Percentiles rank a stretch among this genome's conserved stretches.
Evolutionary conservation across 2,329 filamentous ascomycete genomes (phyloP).

Genomic region (Botrytis galanthina): DNA sequence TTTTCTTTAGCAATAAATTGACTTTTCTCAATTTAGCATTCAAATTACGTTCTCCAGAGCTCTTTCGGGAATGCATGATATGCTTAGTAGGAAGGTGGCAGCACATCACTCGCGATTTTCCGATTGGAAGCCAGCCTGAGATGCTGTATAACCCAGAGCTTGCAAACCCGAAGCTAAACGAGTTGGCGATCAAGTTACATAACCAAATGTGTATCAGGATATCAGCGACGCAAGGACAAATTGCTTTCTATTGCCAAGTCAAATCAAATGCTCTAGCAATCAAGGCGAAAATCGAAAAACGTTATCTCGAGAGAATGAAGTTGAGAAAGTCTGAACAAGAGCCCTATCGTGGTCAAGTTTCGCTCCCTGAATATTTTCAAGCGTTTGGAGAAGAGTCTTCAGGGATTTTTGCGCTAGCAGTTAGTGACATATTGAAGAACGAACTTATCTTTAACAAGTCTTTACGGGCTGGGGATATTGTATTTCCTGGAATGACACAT

Average conservation of each 20-base stretch:
- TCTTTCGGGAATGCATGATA: not conserved
- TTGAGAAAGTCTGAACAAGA: not conserved
- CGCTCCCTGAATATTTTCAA: not conserved
- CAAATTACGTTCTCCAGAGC: not conserved
- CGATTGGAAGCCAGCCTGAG: not conserved
- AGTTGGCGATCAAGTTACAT: not conserved
- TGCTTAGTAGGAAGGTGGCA: not conserved
- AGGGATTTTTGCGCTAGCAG: not conserved
- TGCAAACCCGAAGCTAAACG: not conserved
- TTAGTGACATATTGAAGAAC: not conserved
- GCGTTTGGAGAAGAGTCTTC: not conserved
- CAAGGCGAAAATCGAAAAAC: not conserved
- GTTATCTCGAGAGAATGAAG: not conserved
- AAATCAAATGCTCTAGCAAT: not conserved
- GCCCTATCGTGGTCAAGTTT: not conserved
- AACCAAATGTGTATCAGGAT: not conserved
- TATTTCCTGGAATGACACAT: not conserved
- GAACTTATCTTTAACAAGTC: not conserved
- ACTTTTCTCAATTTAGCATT: not conserved
- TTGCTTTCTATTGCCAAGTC: not conserved
- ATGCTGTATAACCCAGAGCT: not conserved
- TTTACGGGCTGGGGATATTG: not conserved
- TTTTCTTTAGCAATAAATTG: not conserved
- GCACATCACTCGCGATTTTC: not conserved
- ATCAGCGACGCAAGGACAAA: not conserved